Evolutionary conservation across 2,329 filamentous ascomycete species (phyloP).

Genomic region (Phialemoniopsis sp.): DNA sequence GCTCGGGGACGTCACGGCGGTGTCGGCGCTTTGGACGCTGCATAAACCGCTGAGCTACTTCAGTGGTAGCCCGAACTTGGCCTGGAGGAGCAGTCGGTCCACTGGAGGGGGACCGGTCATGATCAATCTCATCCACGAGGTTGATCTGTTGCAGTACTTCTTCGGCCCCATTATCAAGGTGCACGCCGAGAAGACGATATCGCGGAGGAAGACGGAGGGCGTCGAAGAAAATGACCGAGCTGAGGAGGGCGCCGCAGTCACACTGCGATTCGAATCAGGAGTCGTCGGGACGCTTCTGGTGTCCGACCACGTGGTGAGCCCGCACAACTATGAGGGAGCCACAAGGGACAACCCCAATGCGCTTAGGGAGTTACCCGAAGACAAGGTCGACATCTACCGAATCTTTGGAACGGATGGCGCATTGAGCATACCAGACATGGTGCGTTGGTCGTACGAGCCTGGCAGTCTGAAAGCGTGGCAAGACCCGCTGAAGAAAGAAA

Average conservation of each 20-base stretch:
- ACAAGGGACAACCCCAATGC: constrained; percentile 56
- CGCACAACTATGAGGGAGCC: constrained; percentile 50
- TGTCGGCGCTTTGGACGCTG: constrained; percentile 51
- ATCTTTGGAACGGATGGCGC: constrained; percentile 23
- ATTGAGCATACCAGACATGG: constrained; percentile 11
- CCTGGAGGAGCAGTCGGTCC: constrained; percentile 38
- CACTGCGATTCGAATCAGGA: constrained; percentile 47
- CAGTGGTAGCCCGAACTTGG: constrained; percentile 14
- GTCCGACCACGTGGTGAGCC: constrained; percentile 44
- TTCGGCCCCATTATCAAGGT: constrained; percentile 48
- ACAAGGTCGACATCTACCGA: constrained; percentile 38
- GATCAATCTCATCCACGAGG: constrained; percentile 54
- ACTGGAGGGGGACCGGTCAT: constrained; percentile 48
- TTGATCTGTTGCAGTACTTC: constrained; percentile 53
- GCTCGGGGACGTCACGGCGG: constrained; percentile 43
- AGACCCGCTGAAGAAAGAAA: too few species aligned
- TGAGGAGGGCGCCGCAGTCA: constrained; percentile 48
- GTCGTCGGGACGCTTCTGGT: constrained; percentile 53
- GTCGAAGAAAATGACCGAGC: not conserved
- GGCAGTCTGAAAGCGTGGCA: not conserved
- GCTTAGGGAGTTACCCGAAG: constrained; percentile 32
- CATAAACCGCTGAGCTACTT: constrained; percentile 50
- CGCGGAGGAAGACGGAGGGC: constrained; percentile 28
- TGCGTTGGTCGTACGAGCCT: constrained; percentile 4
- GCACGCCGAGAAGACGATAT: constrained; percentile 40